Base-by-base conservation (phyloP, 148 eudicot species). In the Chenopodium suecicum region DNA sequence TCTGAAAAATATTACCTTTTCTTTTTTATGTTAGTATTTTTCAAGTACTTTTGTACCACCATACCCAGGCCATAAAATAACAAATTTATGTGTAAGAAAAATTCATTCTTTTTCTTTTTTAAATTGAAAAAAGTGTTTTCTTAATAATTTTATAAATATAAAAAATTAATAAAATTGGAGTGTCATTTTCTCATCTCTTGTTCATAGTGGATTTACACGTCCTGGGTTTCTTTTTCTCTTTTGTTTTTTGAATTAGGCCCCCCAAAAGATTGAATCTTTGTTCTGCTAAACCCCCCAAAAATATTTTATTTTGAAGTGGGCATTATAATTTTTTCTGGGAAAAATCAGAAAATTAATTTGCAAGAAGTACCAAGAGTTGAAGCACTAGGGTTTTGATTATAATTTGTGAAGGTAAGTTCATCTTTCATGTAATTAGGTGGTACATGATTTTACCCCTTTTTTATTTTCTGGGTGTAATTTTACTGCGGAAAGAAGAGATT, bases 261-360 rank as follows among this genome's bases (percentile, higher is more conserved):
- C 74, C 82, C 64, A 34, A 85, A 90, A 83, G 81, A 63, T 77
- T 74, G 63, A 82, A 80, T 79, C 78, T 83, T 82, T 86, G 50
- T 32, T 31, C 73, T 72, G 75, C 66, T 81, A 74, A 65, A 86
- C 52, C 27, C 63, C 54, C 54, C 54, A 27, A 31, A 25, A 29
- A 50, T 47, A 80, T 80, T 80, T 65, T 71, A 68, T 56, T 76
- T 83, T 54, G 75, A 68, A 41, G n/a, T 37, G 52, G 64, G 32
- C 29, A 9, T 29, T 77, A 62, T 62, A 13, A 58, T 37, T 58
- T 48, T 75, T 76, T n/a, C 32, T 70, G 83, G 80, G 73, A 73
- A 74, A 62, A 65, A 60, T 58, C 44, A 67, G 37, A 76, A 84
- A 14, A 17, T 10, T 52, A 56, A 56, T 4, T 63, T 44, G 41